These are phyloP conservation scores for Entonaema liquescens DNA, from an alignment of 495 filamentous ascomycete genomes.

Conservation along the genomic window DNA sequence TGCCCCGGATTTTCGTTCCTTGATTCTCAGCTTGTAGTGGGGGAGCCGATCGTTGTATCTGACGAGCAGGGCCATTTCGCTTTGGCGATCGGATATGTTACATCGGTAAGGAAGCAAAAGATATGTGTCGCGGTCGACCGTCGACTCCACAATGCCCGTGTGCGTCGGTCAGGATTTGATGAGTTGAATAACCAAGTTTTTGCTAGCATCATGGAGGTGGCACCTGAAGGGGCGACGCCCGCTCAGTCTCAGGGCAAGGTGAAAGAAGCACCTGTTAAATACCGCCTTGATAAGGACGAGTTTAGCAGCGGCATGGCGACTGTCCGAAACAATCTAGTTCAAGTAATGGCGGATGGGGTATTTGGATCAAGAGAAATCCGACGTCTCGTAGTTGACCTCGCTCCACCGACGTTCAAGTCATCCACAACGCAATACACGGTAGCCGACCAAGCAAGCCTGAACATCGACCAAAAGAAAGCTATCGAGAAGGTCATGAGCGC, in stretches of 20 bases:
- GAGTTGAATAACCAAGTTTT: slow-evolving; percentile 81
- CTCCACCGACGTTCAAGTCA: slow-evolving; percentile 76
- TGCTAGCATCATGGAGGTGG: slow-evolving; percentile 89
- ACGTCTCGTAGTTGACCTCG: slow-evolving; percentile 76
- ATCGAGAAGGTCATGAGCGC: slow-evolving; percentile 96
- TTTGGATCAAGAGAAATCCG: slow-evolving; percentile 79
- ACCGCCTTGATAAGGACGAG: slow-evolving; percentile 95
- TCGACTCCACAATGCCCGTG: slow-evolving; percentile 82
- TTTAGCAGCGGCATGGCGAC: slow-evolving; percentile 97
- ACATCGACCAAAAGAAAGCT: slow-evolving; percentile 84
- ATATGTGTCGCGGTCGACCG: slow-evolving; percentile 91
- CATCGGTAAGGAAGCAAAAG: slow-evolving; percentile 71
- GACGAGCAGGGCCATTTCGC: slow-evolving; percentile 96
- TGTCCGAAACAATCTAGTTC: slow-evolving; percentile 90
- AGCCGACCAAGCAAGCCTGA: slow-evolving; percentile 69
- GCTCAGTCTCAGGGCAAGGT: slow-evolving; percentile 58
- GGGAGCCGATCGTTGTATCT: slow-evolving; percentile 95
- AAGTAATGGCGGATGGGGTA: slow-evolving; percentile 82
- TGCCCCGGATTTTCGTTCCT: slow-evolving; percentile 74
- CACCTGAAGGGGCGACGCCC: slow-evolving; percentile 58
- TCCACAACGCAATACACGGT: slow-evolving; percentile 64
- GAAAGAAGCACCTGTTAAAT: slow-evolving; percentile 67
- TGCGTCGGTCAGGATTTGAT: slow-evolving; percentile 78
- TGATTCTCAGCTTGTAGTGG: slow-evolving; percentile 87
- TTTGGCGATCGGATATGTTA: slow-evolving; percentile 88